Conservation (phyloP, 2,329 filamentous ascomycete species). For the Epichloe coenophiala region DNA sequence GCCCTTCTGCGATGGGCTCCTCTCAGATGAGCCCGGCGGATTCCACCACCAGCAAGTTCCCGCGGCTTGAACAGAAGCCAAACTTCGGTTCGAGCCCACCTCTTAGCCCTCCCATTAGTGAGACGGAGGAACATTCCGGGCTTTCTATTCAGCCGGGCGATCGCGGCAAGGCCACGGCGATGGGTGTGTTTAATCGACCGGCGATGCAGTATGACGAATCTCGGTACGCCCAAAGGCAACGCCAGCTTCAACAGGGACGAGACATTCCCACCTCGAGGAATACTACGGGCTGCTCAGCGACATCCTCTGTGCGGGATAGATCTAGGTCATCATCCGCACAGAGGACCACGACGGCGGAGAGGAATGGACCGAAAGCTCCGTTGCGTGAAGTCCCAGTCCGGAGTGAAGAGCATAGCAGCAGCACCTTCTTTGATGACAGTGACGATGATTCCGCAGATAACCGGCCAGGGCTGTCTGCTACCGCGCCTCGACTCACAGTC, state of each 20-base stretch:
- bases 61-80: constrained; percentile 19
- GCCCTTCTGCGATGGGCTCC: constrained; percentile 28
- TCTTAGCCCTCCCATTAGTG: constrained; percentile 48
- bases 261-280: constrained; percentile 41
- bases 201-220: constrained; percentile 68
- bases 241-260: constrained; percentile 65
- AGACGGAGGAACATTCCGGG: constrained; percentile 51
- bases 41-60: constrained; percentile 19
- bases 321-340: constrained; percentile 35
- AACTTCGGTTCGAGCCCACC: constrained; percentile 23
- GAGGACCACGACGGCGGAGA: constrained; percentile 20
- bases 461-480: constrained; percentile 3
- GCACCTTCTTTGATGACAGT: constrained; percentile 33
- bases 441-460: constrained; percentile 20
- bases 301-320: constrained; percentile 24
- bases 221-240: constrained; percentile 68
- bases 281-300: constrained; percentile 34
- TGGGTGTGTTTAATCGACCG: constrained; percentile 53
- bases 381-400: constrained; percentile 17
- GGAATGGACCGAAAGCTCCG: constrained; percentile 14
- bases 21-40: constrained; percentile 26
- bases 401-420: constrained; percentile 17
- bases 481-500: constrained; percentile 24
- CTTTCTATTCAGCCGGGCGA: constrained; percentile 64
- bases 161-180: constrained; percentile 65